Evolutionary conservation across 306 rosid species (phyloP).

Genomic region (Inga leiocalycina): DNA sequence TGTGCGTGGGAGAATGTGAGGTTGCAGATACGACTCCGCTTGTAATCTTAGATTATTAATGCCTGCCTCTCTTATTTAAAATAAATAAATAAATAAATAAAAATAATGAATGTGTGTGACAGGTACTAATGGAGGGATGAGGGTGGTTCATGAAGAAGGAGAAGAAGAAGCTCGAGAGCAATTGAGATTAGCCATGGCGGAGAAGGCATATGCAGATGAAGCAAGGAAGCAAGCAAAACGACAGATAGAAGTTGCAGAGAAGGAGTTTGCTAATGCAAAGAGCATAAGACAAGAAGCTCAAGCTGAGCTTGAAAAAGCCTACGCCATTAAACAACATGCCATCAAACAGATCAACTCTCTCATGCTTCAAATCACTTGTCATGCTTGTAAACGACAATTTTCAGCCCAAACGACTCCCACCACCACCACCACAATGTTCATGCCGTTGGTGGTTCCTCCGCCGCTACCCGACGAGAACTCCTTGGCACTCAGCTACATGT

Average conservation of each 20-base stretch:
- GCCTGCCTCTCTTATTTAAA: no score
- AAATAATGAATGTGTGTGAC: background rate
- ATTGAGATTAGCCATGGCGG: constrained; percentile 77
- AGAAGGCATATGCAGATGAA: constrained; percentile 78
- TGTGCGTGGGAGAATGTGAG: no score
- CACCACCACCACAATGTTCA: background rate
- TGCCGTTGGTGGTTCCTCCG: background rate
- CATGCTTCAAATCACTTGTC: constrained; percentile 87
- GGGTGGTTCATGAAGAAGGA: constrained; percentile 48
- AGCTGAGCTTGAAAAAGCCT: constrained; percentile 76
- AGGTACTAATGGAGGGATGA: constrained; percentile 16
- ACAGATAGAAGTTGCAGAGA: constrained; percentile 78
- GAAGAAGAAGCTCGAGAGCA: constrained; percentile 52
- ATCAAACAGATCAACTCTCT: constrained; percentile 74
- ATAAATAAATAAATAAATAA: no score
- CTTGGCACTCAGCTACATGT: constrained; percentile 62
- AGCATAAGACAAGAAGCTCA: constrained; percentile 84
- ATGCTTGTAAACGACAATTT: constrained; percentile 68
- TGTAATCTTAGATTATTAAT: no score
- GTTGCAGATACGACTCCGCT: rapidly evolving
- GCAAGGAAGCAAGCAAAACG: constrained; percentile 76
- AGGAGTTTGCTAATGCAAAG: constrained; percentile 83
- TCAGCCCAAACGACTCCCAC: constrained; percentile 33
- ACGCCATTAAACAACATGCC: constrained; percentile 70
- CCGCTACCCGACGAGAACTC: constrained; percentile 46